Conservation (phyloP, 345 rosid species). For the Stellera chamaejasme region DNA sequence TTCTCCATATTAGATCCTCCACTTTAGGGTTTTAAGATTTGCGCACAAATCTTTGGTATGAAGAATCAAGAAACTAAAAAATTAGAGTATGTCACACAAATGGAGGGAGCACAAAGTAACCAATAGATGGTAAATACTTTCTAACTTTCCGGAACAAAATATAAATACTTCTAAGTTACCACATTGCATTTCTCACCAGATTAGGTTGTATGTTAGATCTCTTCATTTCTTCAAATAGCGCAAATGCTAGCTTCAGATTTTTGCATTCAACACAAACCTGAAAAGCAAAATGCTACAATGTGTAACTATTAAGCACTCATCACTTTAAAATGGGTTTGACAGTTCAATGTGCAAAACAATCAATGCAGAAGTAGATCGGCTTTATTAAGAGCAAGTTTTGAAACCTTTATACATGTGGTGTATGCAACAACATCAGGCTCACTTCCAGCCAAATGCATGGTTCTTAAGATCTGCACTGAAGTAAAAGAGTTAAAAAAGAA, state of each 20-base stretch:
- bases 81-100: too few relatives aligned
- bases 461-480: conserved; percentile 73
- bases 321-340: conserved; percentile 9
- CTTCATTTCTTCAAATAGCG: conserved; percentile 80
- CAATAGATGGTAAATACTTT: too few relatives aligned
- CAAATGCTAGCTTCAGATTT: conserved; percentile 61
- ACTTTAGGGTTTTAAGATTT: too few relatives aligned
- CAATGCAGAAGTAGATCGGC: conserved; percentile 12
- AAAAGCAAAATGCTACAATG: conserved; percentile 12
- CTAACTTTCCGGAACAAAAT: too few relatives aligned
- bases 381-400: conserved; percentile 7
- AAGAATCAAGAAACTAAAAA: too few relatives aligned
- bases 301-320: conserved; percentile 11
- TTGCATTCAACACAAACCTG: conserved; percentile 67
- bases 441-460: conserved; percentile 55
- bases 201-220: conserved; percentile 65
- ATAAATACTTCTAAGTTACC: too few relatives aligned
- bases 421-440: conserved; percentile 87
- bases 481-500: conserved; percentile 21
- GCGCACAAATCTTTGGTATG: too few relatives aligned
- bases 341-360: not conserved
- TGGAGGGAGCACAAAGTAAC: too few relatives aligned
- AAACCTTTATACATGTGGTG: conserved; percentile 88
- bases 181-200: conserved; percentile 37
- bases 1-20: too few relatives aligned